phyloP scores from a whole-genome alignment of 306 rosid species.

The Vachellia collinsii region DNA sequence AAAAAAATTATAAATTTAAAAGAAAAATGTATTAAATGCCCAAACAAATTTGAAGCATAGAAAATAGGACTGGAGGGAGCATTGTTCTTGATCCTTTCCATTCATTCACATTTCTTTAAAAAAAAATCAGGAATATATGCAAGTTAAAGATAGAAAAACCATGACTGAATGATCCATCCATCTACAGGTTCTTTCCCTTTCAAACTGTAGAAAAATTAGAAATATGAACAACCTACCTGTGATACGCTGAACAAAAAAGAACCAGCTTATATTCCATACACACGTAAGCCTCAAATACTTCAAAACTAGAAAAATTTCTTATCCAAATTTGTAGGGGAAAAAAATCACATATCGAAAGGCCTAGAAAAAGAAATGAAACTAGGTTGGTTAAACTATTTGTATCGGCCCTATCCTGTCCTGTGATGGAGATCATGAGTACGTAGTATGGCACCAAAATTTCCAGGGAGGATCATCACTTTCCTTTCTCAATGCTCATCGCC shows the following conservation, averaged over 20 bases:
- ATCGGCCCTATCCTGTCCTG: neutral
- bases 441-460: neutral
- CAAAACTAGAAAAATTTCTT: conserved; percentile 6
- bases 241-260: neutral
- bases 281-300: conserved; percentile 25
- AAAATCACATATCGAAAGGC: neutral
- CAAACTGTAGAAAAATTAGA: neutral
- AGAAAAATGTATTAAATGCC: too few species aligned
- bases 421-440: neutral
- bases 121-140: neutral
- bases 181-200: neutral
- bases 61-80: too few species aligned
- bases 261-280: conserved; percentile 22
- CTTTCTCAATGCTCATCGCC: neutral
- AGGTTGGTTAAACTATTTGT: neutral
- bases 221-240: neutral
- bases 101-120: too few species aligned
- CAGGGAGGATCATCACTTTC: too few species aligned
- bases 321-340: conserved; percentile 11
- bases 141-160: neutral
- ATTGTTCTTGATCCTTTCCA: too few species aligned
- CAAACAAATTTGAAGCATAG: too few species aligned
- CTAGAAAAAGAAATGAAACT: neutral
- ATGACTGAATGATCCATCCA: neutral
- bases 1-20: too few species aligned